Evolutionary conservation across 495 filamentous ascomycete genomes (phyloP).

Genomic region (Neurospora hispaniola): DNA sequence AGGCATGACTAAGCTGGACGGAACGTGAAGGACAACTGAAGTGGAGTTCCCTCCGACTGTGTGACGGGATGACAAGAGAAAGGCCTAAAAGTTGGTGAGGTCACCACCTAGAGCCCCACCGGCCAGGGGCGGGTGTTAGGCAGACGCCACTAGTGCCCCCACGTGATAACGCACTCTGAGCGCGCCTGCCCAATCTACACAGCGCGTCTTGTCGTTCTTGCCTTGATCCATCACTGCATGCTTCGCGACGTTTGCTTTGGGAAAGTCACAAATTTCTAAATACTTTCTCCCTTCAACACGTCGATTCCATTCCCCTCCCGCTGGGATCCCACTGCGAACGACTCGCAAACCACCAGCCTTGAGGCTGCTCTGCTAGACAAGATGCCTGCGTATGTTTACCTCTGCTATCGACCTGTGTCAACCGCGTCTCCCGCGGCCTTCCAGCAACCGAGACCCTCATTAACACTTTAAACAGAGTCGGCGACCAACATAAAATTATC

Average conservation of each 20-base stretch:
- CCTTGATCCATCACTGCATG: background rate
- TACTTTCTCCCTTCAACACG: background rate
- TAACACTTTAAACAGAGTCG: conserved; percentile 44
- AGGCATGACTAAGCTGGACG: background rate
- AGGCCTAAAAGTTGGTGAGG: background rate
- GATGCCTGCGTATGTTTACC: conserved; percentile 37
- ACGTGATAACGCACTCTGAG: conserved; percentile 11
- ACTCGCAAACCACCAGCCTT: background rate
- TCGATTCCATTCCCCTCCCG: background rate
- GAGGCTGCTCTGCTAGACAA: conserved; percentile 1
- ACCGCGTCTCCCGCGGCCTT: background rate
- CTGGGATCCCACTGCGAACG: background rate
- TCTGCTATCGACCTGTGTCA: background rate
- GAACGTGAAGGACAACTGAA: background rate
- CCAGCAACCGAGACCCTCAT: background rate
- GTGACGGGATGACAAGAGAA: background rate
- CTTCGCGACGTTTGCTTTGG: background rate
- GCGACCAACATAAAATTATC: conserved; percentile 58
- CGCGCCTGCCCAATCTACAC: background rate
- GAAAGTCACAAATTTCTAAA: background rate
- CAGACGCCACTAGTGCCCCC: background rate
- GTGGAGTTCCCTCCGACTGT: background rate
- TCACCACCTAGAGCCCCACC: background rate
- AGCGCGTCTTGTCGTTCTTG: background rate
- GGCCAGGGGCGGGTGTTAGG: background rate